Percentiles rank a stretch among this genome's conserved stretches.
These are phyloP conservation scores for Cyberlindnera maritima DNA, from an alignment of 805 yeast species.

Conservation along the genomic window DNA sequence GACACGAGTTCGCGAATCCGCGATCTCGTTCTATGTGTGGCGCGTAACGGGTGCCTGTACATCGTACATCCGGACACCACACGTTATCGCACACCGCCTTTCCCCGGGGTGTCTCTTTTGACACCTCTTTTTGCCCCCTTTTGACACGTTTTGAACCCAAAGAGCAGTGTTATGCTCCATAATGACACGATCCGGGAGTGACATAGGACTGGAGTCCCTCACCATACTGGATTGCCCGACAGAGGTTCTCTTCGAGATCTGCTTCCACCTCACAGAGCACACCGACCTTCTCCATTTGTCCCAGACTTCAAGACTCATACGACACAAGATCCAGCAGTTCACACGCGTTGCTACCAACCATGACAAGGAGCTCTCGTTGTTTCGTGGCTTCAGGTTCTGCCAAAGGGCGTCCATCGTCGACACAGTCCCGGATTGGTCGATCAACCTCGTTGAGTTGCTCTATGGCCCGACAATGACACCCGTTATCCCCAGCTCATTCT, in stretches of 20 bases:
- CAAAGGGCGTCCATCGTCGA: background rate
- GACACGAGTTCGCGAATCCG: background rate
- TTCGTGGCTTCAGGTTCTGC: conserved; percentile 1
- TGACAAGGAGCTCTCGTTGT: background rate
- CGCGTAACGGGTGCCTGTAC: background rate
- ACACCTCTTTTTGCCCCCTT: conserved; percentile 3
- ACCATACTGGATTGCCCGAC: background rate
- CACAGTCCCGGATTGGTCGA: conserved; percentile 7
- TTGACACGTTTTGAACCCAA: no score
- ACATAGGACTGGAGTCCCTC: background rate
- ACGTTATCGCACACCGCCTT: background rate
- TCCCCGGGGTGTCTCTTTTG: background rate
- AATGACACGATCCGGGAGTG: background rate
- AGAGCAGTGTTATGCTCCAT: no score
- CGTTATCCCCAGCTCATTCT: background rate
- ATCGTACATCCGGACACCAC: background rate
- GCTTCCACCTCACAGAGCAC: conserved; percentile 5
- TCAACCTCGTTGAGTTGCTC: conserved; percentile 8
- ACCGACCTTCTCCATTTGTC: conserved; percentile 5
- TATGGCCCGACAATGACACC: conserved; percentile 3
- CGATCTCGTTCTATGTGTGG: background rate
- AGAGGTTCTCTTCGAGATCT: conserved; percentile 7
- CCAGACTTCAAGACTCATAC: background rate
- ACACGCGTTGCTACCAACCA: conserved; percentile 9
- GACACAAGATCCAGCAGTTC: conserved; percentile 1